These are phyloP conservation scores for Aspergillus ochraceoroseus DNA, from an alignment of 2,329 filamentous ascomycete species.

Conservation along the genomic window DNA sequence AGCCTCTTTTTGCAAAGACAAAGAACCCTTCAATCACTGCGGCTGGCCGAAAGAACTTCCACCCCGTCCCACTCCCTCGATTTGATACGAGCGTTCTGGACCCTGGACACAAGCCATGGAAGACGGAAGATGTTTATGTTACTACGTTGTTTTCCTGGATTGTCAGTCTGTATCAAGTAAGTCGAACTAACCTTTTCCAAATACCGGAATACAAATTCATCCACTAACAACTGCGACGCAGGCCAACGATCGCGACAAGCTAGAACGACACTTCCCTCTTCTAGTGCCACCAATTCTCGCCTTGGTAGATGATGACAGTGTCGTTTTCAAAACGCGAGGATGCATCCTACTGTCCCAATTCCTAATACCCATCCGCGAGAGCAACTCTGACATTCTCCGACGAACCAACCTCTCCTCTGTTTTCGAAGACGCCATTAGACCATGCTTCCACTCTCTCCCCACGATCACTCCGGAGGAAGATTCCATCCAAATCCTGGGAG, in stretches of 20 bases:
- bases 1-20: constrained; percentile 41
- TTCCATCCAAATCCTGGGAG: constrained; percentile 58
- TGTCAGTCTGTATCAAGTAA: constrained; percentile 36
- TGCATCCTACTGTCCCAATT: constrained; percentile 36
- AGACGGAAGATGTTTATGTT: constrained; percentile 34
- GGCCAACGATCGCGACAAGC: constrained; percentile 24
- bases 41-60: constrained; percentile 43
- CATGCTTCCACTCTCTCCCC: constrained; percentile 71
- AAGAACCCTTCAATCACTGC: constrained; percentile 42
- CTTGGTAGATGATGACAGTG: constrained; percentile 42
- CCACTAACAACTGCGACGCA: constrained; percentile 12
- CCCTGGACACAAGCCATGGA: constrained; percentile 40
- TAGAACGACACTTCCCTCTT: constrained; percentile 45
- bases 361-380: constrained; percentile 33
- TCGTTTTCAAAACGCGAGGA: constrained; percentile 38
- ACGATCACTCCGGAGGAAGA: constrained; percentile 69
- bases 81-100: constrained; percentile 38
- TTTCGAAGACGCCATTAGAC: constrained; percentile 47
- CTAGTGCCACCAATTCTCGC: constrained; percentile 43
- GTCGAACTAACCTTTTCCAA: constrained; percentile 8
- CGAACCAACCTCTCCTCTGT: constrained; percentile 45
- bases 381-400: constrained; percentile 38
- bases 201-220: background rate
- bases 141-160: constrained; percentile 37
- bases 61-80: constrained; percentile 35